phyloP scores from a whole-genome alignment of 2,329 filamentous ascomycete genomes.

The Huntiella decipiens region DNA sequence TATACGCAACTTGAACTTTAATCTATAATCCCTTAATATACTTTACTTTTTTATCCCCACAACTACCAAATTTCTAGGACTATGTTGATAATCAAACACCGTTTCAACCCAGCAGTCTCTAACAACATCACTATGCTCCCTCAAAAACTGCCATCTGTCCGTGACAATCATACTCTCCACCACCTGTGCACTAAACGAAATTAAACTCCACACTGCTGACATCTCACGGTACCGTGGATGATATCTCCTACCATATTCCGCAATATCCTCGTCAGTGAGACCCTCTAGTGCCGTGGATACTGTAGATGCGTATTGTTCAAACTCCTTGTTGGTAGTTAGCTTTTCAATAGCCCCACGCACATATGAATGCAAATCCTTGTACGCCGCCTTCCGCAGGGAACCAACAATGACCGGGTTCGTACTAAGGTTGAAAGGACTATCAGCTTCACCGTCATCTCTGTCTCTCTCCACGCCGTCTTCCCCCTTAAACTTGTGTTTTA shows the following conservation, averaged over 20 bases:
- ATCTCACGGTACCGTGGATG: slow-evolving; percentile 55
- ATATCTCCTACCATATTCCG: slow-evolving; percentile 48
- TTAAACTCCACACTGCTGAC: slow-evolving; percentile 76
- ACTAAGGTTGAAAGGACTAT: slow-evolving; percentile 32
- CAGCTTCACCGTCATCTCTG: slow-evolving; percentile 16
- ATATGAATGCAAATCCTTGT: slow-evolving; percentile 55
- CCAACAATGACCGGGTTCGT: slow-evolving; percentile 76
- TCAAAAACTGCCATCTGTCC: slow-evolving; percentile 75
- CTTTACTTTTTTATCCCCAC: slow-evolving; percentile 60
- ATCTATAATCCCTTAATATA: background rate
- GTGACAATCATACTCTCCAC: slow-evolving; percentile 79
- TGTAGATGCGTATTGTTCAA: slow-evolving; percentile 38
- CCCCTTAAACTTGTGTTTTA: slow-evolving; percentile 21
- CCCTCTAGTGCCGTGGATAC: slow-evolving; percentile 46
- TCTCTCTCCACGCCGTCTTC: slow-evolving; percentile 12
- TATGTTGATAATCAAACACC: slow-evolving; percentile 74
- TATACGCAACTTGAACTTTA: too few species aligned
- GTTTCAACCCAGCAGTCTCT: slow-evolving; percentile 74
- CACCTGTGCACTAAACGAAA: slow-evolving; percentile 84
- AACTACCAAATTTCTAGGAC: slow-evolving; percentile 80
- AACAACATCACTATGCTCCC: slow-evolving; percentile 53
- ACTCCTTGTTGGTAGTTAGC: slow-evolving; percentile 37
- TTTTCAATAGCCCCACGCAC: slow-evolving; percentile 66
- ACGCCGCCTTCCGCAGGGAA: slow-evolving; percentile 61
- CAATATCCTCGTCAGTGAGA: slow-evolving; percentile 59